A percentile compares a stretch with the other conserved stretches of the same genome.
Conservation (phyloP, 1,284 basidiomycete species). For the Phlebopus sp. region DNA sequence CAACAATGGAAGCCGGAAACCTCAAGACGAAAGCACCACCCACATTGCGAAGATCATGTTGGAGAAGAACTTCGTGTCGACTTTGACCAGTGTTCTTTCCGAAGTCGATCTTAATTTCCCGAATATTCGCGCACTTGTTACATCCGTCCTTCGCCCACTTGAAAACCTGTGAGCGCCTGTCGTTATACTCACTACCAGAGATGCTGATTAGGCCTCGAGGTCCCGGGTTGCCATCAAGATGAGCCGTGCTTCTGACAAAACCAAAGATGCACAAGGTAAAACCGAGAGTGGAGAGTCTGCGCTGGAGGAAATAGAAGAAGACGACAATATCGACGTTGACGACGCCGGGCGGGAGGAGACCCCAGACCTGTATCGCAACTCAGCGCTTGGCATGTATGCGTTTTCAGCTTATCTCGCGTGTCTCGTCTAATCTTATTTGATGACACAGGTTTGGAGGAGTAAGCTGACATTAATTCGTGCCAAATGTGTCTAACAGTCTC, state of each 20-base stretch:
- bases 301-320: constrained; percentile 63
- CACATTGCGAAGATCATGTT: constrained; percentile 98
- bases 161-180: constrained; percentile 74
- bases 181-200: neutral
- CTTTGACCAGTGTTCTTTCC: constrained; percentile 84
- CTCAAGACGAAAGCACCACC: constrained; percentile 78
- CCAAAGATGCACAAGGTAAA: constrained; percentile 58
- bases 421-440: constrained; percentile 1
- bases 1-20: constrained; percentile 56
- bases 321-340: constrained; percentile 49
- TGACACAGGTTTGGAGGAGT: constrained; percentile 71
- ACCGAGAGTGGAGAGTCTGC: constrained; percentile 57
- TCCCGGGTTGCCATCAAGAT: constrained; percentile 98
- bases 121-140: constrained; percentile 82
- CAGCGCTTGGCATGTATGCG: constrained; percentile 90
- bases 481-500: constrained; percentile 9
- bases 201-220: constrained; percentile 38
- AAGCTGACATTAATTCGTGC: constrained; percentile 34
- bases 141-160: constrained; percentile 84
- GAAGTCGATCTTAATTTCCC: constrained; percentile 98
- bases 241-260: constrained; percentile 78
- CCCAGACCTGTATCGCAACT: constrained; percentile 95
- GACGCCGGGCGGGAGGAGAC: constrained; percentile 70
- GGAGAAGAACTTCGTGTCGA: constrained; percentile 94
- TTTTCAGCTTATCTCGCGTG: neutral